phyloP scores from a whole-genome alignment of 1,139 yeast species.

The Magnusiomyces suaveolens region DNA sequence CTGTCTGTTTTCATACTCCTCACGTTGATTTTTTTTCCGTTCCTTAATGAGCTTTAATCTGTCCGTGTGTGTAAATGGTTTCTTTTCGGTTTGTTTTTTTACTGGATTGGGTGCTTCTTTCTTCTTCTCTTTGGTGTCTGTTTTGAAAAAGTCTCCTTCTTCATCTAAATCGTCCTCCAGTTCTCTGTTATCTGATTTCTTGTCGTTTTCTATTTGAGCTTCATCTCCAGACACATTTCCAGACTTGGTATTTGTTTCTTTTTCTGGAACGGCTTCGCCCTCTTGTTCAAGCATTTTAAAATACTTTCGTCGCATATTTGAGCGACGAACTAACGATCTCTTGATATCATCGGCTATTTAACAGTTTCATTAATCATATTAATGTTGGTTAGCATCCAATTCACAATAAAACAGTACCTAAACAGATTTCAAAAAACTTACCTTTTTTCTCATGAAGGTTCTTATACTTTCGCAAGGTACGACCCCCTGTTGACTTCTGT shows the following conservation, averaged over 20 bases:
- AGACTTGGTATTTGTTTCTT: conserved; percentile 5
- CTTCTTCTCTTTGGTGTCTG: conserved; percentile 17
- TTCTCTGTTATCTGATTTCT: conserved; percentile 9
- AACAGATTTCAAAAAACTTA: too few species aligned
- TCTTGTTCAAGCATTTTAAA: conserved; percentile 71
- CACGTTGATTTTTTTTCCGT: conserved; percentile 23
- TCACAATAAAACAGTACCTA: too few species aligned
- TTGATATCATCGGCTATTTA: conserved; percentile 48
- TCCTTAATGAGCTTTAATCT: conserved; percentile 27
- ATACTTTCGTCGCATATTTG: conserved; percentile 74
- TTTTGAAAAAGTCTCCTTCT: conserved; percentile 11
- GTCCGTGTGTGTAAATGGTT: conserved; percentile 33
- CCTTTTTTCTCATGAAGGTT: conserved; percentile 6
- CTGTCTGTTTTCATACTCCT: conserved; percentile 15
- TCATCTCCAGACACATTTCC: conserved; percentile 20
- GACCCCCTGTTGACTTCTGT: background rate
- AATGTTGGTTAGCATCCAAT: background rate
- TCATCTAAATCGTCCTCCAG: conserved; percentile 4
- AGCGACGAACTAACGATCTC: conserved; percentile 66
- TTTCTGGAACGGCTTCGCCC: conserved; percentile 32
- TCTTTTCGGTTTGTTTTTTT: conserved; percentile 18
- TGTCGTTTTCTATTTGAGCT: background rate
- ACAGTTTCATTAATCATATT: background rate
- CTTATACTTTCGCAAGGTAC: conserved; percentile 2
- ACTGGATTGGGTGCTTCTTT: conserved; percentile 18